Evolutionary conservation across 768 basidiomycete species (phyloP).

Genomic region (Mycena olivaceomarginata): DNA sequence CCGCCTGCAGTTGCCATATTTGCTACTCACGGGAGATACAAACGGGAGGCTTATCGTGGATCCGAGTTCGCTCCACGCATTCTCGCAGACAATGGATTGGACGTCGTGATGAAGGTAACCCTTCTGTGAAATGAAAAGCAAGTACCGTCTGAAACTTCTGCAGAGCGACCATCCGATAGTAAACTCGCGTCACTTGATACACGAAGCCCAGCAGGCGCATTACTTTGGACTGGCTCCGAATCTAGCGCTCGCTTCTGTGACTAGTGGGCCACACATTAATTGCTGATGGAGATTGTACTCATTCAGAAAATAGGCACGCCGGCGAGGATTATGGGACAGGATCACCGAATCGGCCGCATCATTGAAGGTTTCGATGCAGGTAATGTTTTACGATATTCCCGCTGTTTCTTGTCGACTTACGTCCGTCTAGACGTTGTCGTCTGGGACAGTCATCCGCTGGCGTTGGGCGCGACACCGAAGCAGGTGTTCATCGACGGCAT

Average conservation of each 20-base stretch:
- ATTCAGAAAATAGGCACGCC: slow-evolving; percentile 63
- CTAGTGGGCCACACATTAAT: slow-evolving; percentile 75
- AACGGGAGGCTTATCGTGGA: slow-evolving; percentile 79
- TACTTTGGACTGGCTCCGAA: slow-evolving; percentile 78
- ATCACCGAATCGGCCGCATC: slow-evolving; percentile 31
- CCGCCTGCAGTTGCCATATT: slow-evolving; percentile 86
- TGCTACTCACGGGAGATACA: slow-evolving; percentile 74
- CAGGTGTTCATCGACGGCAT: slow-evolving; percentile 94
- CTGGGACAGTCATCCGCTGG: slow-evolving; percentile 89
- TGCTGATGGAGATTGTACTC: slow-evolving; percentile 77
- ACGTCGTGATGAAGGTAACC: slow-evolving; percentile 87
- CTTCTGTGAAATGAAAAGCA: neutral
- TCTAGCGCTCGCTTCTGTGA: slow-evolving; percentile 78
- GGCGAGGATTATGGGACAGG: slow-evolving; percentile 4
- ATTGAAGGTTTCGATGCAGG: slow-evolving; percentile 81
- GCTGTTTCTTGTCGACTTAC: no score
- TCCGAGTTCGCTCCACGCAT: slow-evolving; percentile 87
- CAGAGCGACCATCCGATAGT: slow-evolving; percentile 76
- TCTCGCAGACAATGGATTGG: slow-evolving; percentile 81
- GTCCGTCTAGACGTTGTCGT: slow-evolving; percentile 64
- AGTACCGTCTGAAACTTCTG: neutral
- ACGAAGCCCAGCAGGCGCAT: slow-evolving; percentile 83
- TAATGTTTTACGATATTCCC: slow-evolving; percentile 27
- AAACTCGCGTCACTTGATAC: slow-evolving; percentile 79
- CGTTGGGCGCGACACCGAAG: slow-evolving; percentile 84